A percentile compares a stretch with the other conserved stretches of the same genome.
phyloP scores from a whole-genome alignment of 768 basidiomycete genomes.

The Lentinula lateritia region DNA sequence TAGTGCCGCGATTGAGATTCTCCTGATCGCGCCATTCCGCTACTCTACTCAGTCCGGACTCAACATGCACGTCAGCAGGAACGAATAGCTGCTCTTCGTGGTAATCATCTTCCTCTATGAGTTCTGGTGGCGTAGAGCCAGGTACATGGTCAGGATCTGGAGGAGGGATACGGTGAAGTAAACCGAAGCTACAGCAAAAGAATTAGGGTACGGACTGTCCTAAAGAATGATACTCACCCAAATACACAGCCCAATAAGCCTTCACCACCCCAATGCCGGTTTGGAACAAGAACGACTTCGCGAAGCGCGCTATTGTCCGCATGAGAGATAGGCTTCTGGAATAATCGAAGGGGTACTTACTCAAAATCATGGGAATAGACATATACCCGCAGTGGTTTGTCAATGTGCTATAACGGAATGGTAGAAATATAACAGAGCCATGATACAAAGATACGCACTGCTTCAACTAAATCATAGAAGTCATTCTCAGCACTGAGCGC shows the following conservation, averaged over 20 bases:
- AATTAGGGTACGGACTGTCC: not conserved
- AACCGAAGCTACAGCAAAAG: constrained; percentile 59
- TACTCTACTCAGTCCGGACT: constrained; percentile 17
- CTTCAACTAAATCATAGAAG: constrained; percentile 94
- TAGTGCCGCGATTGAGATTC: constrained; percentile 10
- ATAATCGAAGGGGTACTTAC: constrained; percentile 42
- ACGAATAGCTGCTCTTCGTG: constrained; percentile 68
- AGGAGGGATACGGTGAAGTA: constrained; percentile 89
- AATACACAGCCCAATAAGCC: constrained; percentile 94
- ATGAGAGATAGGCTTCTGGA: not conserved
- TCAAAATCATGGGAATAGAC: constrained; percentile 98
- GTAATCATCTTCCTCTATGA: constrained; percentile 45
- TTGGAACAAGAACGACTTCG: constrained; percentile 92
- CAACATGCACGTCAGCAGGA: constrained; percentile 49
- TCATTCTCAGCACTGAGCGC: constrained; percentile 87
- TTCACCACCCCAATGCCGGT: constrained; percentile 96
- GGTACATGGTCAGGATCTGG: constrained; percentile 56
- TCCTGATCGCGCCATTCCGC: constrained; percentile 16
- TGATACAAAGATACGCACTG: constrained; percentile 43
- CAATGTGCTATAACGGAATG: constrained; percentile 64
- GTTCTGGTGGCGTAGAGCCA: constrained; percentile 51
- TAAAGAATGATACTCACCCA: constrained; percentile 50
- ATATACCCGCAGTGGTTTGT: constrained; percentile 89
- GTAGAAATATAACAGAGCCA: not conserved
- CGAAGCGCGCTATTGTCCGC: constrained; percentile 69